Percentiles rank a stretch among this genome's conserved stretches.
These are phyloP conservation scores for Cadophora malorum DNA, from an alignment of 2,329 filamentous ascomycete species.

Conservation along the genomic window DNA sequence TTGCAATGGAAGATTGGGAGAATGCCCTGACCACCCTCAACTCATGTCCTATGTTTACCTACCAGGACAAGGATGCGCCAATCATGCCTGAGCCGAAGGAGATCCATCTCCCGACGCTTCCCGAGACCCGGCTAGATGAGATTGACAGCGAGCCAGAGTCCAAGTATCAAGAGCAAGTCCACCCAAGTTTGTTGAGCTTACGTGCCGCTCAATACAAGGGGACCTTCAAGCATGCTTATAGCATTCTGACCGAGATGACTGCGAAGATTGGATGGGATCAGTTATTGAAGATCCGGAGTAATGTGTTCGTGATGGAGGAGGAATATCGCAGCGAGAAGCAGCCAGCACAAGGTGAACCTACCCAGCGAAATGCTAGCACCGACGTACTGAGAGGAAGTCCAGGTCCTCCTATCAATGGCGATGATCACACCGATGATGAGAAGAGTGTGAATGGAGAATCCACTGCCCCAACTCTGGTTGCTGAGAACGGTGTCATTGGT, in stretches of 20 bases:
- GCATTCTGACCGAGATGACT: conserved; percentile 92
- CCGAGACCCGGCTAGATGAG: conserved; percentile 91
- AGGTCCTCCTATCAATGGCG: conserved; percentile 56
- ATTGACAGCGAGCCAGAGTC: conserved; percentile 91
- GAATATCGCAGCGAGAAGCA: conserved; percentile 93
- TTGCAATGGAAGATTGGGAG: conserved; percentile 95
- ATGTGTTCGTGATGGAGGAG: conserved; percentile 99
- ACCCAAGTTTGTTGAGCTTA: conserved; percentile 83
- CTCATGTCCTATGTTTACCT: conserved; percentile 99
- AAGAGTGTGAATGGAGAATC: conserved; percentile 44
- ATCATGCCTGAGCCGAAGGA: conserved; percentile 92
- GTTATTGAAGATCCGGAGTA: conserved; percentile 89
- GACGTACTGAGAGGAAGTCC: conserved; percentile 78
- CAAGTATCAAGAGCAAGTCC: conserved; percentile 82
- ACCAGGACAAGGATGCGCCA: conserved; percentile 97
- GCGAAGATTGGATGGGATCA: conserved; percentile 98
- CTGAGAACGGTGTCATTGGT: conserved; percentile 38
- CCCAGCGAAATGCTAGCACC: conserved; percentile 76
- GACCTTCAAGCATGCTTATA: conserved; percentile 94
- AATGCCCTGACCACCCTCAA: conserved; percentile 93
- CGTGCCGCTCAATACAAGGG: conserved; percentile 91
- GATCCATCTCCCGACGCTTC: conserved; percentile 83
- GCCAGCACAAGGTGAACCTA: conserved; percentile 55
- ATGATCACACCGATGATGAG: conserved; percentile 45
- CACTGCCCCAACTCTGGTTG: conserved; percentile 35